Percentiles rank a stretch among this genome's conserved stretches.
Conservation (phyloP, 805 yeast species). For the Barnettozyma salicaria region DNA sequence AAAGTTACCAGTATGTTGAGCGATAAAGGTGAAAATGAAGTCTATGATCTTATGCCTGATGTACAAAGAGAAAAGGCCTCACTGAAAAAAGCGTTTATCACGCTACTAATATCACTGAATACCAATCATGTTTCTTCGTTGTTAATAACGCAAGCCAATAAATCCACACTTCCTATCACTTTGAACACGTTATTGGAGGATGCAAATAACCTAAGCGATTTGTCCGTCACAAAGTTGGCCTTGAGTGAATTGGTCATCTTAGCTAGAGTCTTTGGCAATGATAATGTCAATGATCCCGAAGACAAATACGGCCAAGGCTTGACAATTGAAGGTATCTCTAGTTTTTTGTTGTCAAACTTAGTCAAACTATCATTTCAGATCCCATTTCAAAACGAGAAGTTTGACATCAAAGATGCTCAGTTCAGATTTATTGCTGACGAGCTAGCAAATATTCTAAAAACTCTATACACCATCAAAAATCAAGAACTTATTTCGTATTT, state of each 20-base stretch:
- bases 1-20: constrained; percentile 52
- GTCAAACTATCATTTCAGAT: constrained; percentile 69
- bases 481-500: constrained; percentile 47
- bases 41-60: constrained; percentile 43
- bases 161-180: constrained; percentile 50
- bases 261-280: constrained; percentile 59
- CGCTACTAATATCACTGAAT: constrained; percentile 61
- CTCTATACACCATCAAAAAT: constrained; percentile 47
- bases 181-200: constrained; percentile 59
- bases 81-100: constrained; percentile 64
- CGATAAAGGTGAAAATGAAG: constrained; percentile 37
- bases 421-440: constrained; percentile 70
- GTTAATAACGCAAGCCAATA: constrained; percentile 64
- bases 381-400: constrained; percentile 64
- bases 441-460: constrained; percentile 60
- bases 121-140: constrained; percentile 77
- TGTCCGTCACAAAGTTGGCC: constrained; percentile 61
- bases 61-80: constrained; percentile 56
- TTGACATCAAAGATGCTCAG: constrained; percentile 74
- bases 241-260: constrained; percentile 63
- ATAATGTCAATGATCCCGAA: constrained; percentile 53
- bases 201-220: constrained; percentile 57
- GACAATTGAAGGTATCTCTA: constrained; percentile 64
- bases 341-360: constrained; percentile 59
- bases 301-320: constrained; percentile 45